Evolutionary conservation across 2,329 filamentous ascomycete species (phyloP), one percentile per base, ranked within the genome.

Genomic region (Aspergillus arachidicola): DNA sequence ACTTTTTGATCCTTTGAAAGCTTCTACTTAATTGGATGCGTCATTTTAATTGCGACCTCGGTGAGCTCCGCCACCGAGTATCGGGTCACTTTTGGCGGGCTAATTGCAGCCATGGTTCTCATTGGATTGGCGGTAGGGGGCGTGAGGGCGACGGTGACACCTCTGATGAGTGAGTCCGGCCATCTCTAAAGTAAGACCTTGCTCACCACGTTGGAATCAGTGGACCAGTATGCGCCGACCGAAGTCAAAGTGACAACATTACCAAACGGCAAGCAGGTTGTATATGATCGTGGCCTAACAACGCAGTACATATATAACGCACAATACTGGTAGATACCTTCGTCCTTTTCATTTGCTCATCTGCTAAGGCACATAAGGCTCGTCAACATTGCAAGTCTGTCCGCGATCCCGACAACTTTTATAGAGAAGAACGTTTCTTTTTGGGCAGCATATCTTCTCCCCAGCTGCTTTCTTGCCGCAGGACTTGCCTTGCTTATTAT

Each of bases 111-210:
- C 6, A 76, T 79, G 69, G 60, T 76, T 4, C 63, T 81, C 11
- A 74, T 82, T 30, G 78, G 73, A 5, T 56, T 82, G 6, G 79
- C 78, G 3, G 73, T 71, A 14, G 79, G 79, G n/a, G 78, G 71
- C 10, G 73, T 78, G 36, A 73, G 73, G 48, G 72, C 75, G 1
- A 73, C 75, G 12, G 68, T 19, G 68, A 67, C 69, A 2, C 77
- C 78, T 2, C 77, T 80, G 48, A 66, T 78, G 45, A 71, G 73
- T 73, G 23, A 50, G 64, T 46, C 71, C 68, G 26, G 26, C 19
- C 12, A 14, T 38, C 34, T 38, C 38, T 43, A 43, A 3, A 5
- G 19, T 16, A 5, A 6, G 1, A 43, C 19, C 16, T 16, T 43
- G 19, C 38, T 43, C 6, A 43, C 16, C 6, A 19, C 2, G 3